Conservation (phyloP, 83 land plant genomes). For the Larix sibirica region DNA sequence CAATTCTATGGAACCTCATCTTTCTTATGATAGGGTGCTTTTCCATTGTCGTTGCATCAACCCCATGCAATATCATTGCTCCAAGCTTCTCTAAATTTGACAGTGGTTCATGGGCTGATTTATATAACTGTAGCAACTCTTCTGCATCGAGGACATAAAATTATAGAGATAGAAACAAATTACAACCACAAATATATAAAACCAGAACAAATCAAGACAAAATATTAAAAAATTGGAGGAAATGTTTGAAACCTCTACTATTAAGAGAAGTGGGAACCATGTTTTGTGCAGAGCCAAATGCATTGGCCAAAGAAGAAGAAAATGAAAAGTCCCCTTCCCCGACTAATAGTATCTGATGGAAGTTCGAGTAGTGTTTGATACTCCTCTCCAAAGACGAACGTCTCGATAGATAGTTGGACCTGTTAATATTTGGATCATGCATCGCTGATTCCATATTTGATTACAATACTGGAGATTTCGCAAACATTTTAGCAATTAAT, state of each 20-base stretch:
- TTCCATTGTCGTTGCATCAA: not conserved
- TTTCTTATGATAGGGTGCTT: not conserved
- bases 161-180: not conserved
- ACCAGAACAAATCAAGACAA: not conserved
- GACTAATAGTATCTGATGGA: slow-evolving; percentile 21
- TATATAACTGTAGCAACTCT: not conserved
- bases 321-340: not conserved
- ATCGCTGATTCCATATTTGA: not conserved
- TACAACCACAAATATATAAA: not conserved
- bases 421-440: not conserved
- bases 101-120: not conserved
- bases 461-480: not conserved
- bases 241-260: not conserved
- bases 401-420: too few species aligned
- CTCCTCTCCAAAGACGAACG: too few species aligned
- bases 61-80: slow-evolving; percentile 8
- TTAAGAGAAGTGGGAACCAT: slow-evolving; percentile 30
- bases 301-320: not conserved
- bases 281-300: not conserved
- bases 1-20: too few species aligned
- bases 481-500: not conserved
- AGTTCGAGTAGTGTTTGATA: too few species aligned
- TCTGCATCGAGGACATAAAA: slow-evolving; percentile 1
- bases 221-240: not conserved
- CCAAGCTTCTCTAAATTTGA: slow-evolving; percentile 10